These are phyloP conservation scores for Flueggea neowawraea DNA, from an alignment of 441 rosid species.

Conservation along the genomic window DNA sequence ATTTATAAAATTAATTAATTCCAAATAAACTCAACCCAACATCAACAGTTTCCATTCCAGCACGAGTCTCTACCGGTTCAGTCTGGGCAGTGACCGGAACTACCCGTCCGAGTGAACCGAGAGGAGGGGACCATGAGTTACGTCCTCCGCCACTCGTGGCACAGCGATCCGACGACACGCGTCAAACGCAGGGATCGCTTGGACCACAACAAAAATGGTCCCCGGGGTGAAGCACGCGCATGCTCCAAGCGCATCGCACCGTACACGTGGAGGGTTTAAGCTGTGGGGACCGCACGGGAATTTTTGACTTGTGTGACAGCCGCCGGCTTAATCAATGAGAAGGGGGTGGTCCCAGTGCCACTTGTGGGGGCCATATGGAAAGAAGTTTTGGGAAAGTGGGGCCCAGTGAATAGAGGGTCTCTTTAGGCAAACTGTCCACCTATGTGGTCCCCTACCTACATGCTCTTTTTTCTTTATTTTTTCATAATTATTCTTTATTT, in stretches of 20 bases:
- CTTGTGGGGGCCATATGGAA: neutral
- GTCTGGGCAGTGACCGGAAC: too few relatives aligned
- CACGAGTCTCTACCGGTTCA: too few relatives aligned
- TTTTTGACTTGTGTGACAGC: slow-evolving; percentile 73
- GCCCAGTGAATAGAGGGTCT: slow-evolving; percentile 14
- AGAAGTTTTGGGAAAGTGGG: slow-evolving; percentile 12
- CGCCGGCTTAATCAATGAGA: slow-evolving; percentile 76
- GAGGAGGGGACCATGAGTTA: too few relatives aligned
- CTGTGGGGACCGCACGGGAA: slow-evolving; percentile 43
- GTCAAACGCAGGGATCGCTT: too few relatives aligned
- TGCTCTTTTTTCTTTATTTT: slow-evolving; percentile 7
- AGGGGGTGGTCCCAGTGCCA: too few relatives aligned
- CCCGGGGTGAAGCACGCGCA: slow-evolving; percentile 56
- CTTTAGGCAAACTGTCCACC: slow-evolving; percentile 41
- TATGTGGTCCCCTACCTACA: slow-evolving; percentile 58
- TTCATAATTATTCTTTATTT: neutral
- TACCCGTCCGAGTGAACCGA: too few relatives aligned
- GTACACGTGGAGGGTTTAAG: slow-evolving; percentile 44
- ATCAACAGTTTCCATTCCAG: too few relatives aligned
- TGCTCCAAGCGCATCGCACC: slow-evolving; percentile 36
- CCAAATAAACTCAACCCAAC: too few relatives aligned
- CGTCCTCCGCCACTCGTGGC: slow-evolving; percentile 44
- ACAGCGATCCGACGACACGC: too few relatives aligned
- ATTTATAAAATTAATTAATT: too few relatives aligned
- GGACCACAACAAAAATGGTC: slow-evolving; percentile 61